phyloP scores from a whole-genome alignment of 352 stramenopile genomes.

The Phytophthora citrophthora region DNA sequence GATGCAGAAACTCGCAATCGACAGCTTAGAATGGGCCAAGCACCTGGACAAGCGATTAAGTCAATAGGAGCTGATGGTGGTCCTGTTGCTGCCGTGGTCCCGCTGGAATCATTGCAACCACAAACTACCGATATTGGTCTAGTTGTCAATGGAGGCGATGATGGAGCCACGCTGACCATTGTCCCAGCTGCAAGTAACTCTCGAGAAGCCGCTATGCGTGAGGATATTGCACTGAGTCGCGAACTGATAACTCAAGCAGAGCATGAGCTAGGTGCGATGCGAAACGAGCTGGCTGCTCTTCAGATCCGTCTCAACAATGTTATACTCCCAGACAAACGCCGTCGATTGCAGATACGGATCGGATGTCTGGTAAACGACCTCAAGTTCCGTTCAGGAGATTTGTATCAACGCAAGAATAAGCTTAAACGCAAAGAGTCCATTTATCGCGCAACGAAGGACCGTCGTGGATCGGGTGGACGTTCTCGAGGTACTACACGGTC shows the following conservation, averaged over 20 bases:
- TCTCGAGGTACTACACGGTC: background rate
- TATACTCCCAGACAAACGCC: conserved; percentile 44
- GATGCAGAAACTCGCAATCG: conserved; percentile 22
- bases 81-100: conserved; percentile 7
- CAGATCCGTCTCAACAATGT: conserved; percentile 48
- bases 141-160: background rate
- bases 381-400: conserved; percentile 67
- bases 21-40: conserved; percentile 12
- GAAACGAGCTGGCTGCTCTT: conserved; percentile 58
- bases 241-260: conserved; percentile 75
- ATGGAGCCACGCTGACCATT: background rate
- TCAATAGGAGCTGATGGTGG: background rate
- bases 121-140: conserved; percentile 3
- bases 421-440: conserved; percentile 65
- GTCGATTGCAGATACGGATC: conserved; percentile 57
- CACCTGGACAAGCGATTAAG: background rate
- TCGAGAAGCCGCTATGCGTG: conserved; percentile 37
- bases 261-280: conserved; percentile 63
- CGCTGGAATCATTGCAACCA: background rate
- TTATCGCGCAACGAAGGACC: conserved; percentile 27
- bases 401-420: conserved; percentile 82
- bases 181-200: conserved; percentile 2
- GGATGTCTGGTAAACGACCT: conserved; percentile 62
- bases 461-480: conserved; percentile 7
- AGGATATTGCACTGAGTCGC: conserved; percentile 56